These are phyloP conservation scores for Neurospora sp. DNA, from an alignment of 495 filamentous ascomycete genomes.

Conservation along the genomic window DNA sequence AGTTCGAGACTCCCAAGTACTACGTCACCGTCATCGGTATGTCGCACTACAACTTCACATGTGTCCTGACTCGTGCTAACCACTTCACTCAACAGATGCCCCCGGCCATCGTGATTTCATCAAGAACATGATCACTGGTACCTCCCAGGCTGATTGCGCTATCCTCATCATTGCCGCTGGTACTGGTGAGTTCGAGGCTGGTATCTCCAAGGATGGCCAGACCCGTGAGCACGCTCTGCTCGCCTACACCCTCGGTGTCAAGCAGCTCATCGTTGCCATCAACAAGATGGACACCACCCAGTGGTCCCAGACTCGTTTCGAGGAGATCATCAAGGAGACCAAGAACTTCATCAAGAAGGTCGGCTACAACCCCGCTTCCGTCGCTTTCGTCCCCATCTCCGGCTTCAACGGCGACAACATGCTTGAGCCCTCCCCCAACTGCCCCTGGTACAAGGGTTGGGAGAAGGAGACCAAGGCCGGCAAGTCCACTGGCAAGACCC, in stretches of 20 bases:
- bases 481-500: slow-evolving; percentile 90
- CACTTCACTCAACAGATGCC: slow-evolving; percentile 52
- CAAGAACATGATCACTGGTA: slow-evolving; percentile 99
- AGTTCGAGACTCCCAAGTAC: slow-evolving; percentile 99
- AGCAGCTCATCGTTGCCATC: slow-evolving; percentile 99
- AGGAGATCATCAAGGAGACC: slow-evolving; percentile 99
- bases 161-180: slow-evolving; percentile 99
- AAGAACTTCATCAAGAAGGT: slow-evolving; percentile 99
- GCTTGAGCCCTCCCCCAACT: slow-evolving; percentile 85
- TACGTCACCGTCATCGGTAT: slow-evolving; percentile 98
- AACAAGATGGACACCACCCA: slow-evolving; percentile 99
- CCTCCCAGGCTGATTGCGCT: slow-evolving; percentile 98
- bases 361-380: slow-evolving; percentile 97
- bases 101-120: slow-evolving; percentile 99
- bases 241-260: slow-evolving; percentile 99
- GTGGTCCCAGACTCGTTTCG: slow-evolving; percentile 92
- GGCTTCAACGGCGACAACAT: slow-evolving; percentile 99
- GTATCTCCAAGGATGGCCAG: slow-evolving; percentile 99
- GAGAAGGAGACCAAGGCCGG: slow-evolving; percentile 96
- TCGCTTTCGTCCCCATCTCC: slow-evolving; percentile 99
- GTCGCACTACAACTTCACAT: slow-evolving; percentile 14
- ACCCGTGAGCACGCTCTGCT: slow-evolving; percentile 99
- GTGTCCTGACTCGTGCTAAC: slow-evolving; percentile 1
- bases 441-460: slow-evolving; percentile 99
- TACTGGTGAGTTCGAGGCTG: slow-evolving; percentile 99